Base-by-base conservation (phyloP, 2,329 filamentous ascomycete species). In the Ceratocystis huliohia region DNA sequence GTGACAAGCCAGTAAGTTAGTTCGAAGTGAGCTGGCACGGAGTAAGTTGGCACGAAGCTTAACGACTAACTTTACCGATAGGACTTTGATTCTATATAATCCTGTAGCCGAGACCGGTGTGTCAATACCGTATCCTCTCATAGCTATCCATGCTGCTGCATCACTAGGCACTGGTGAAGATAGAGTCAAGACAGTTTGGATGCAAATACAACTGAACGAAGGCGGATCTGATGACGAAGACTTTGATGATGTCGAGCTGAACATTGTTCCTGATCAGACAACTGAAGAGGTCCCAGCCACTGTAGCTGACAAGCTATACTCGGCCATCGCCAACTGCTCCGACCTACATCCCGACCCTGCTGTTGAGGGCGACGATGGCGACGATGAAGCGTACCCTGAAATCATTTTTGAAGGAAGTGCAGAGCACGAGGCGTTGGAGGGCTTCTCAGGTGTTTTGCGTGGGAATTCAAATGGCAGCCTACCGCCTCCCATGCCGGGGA, bases 71-170 rank as follows among this genome's bases (percentile, higher is more conserved):
- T 46, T 30, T n/a, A 5, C 2, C 13, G n/a, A 10, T 53, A 78
- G 73, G 44, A 72, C 71, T 70, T 79, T 92, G 66, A 84, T 79
- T 15, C 74, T 92, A 68, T 91, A 85, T 77, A 87, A 85, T 70
- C 74, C 77, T 13, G 74, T 80, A 2, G 80, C 79, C 13, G 77
- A 79, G 45, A 80, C 77, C 20, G 89, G 88, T 69, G 76, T 90
- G 57, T 80, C 84, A 50, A 88, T 92, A 70, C 84, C 87, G 0
- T 93, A 91, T 74, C 88, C 86, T 2, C 78, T 83, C 68, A 88
- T 93, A 73, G 85, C 85, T 25, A 84, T 92, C 17, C 88, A 91
- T 73, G 89, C 88, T 0, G 83, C 88, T 71, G 87, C 89, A 75
- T 74, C 72, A 63, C 66, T 69, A 69, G 74, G 76, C 57, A 73